Percentiles rank a stretch among this genome's conserved stretches.
phyloP scores from a whole-genome alignment of 1,139 yeast genomes.

The Nakaseomyces nivariensis region DNA sequence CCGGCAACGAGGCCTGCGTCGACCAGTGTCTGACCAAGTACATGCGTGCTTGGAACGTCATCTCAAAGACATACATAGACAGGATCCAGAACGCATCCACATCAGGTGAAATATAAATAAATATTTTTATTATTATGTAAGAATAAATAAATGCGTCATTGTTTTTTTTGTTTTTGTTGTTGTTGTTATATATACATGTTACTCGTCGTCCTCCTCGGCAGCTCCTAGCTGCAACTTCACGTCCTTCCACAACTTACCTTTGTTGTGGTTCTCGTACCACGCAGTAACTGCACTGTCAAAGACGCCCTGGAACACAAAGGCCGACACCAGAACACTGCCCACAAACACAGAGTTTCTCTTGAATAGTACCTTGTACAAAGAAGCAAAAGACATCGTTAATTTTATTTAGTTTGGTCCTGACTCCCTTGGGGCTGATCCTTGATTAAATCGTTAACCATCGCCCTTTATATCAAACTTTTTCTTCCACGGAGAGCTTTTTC shows the following conservation, averaged over 20 bases:
- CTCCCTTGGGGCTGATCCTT: too few relatives aligned
- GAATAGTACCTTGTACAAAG: conserved; percentile 61
- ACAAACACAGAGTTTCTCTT: conserved; percentile 92
- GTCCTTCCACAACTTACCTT: conserved; percentile 96
- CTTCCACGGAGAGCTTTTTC: not conserved
- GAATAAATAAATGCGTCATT: not conserved
- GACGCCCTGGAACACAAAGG: conserved; percentile 82
- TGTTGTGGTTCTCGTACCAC: conserved; percentile 83
- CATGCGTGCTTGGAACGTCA: conserved; percentile 83
- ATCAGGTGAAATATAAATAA: conserved; percentile 22
- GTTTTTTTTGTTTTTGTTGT: not conserved
- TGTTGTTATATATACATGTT: conserved; percentile 20
- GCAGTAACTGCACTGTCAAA: conserved; percentile 70
- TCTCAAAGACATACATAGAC: conserved; percentile 64
- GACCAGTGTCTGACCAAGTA: conserved; percentile 76
- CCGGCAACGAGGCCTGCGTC: conserved; percentile 48
- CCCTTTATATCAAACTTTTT: not conserved
- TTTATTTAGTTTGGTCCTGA: not conserved
- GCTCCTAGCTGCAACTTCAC: conserved; percentile 60
- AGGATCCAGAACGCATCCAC: conserved; percentile 52
- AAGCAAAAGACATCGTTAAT: conserved; percentile 34
- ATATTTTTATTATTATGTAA: not conserved
- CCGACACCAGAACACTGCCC: conserved; percentile 73
- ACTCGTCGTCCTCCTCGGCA: conserved; percentile 47
- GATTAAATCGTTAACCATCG: too few relatives aligned